Percentiles rank a stretch among this genome's conserved stretches.
Conservation (phyloP, 192 early-diverging fungal species). For the Coemansia brasiliensis region DNA sequence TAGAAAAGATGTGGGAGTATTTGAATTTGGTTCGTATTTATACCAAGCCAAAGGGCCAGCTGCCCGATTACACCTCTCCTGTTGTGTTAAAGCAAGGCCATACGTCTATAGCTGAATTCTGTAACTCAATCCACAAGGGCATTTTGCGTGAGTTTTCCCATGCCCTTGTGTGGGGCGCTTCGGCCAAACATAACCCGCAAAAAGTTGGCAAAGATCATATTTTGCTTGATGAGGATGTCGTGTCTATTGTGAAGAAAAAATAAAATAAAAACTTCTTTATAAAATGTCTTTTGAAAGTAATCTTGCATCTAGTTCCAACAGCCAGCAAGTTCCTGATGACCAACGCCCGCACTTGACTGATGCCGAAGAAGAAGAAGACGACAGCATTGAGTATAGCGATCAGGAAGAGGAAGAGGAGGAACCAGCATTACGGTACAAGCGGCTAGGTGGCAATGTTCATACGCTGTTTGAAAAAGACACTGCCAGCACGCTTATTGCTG, state of each 20-base stretch:
- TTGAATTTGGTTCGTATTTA: slow-evolving; percentile 83
- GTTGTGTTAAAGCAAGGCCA: slow-evolving; percentile 80
- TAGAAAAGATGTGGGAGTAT: slow-evolving; percentile 79
- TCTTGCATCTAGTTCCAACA: background rate
- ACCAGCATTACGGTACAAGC: slow-evolving; percentile 87
- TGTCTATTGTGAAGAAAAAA: slow-evolving; percentile 77
- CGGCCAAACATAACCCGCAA: slow-evolving; percentile 96
- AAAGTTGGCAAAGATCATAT: slow-evolving; percentile 95
- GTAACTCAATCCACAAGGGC: slow-evolving; percentile 94
- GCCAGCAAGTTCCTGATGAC: background rate
- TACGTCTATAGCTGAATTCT: slow-evolving; percentile 83
- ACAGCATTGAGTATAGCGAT: slow-evolving; percentile 27
- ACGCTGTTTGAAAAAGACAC: slow-evolving; percentile 79
- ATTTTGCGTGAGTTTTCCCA: slow-evolving; percentile 90
- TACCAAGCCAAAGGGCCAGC: slow-evolving; percentile 89
- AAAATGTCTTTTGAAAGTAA: background rate
- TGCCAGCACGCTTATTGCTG: slow-evolving; percentile 76
- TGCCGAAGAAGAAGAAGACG: background rate
- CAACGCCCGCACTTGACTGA: background rate
- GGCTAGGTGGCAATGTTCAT: slow-evolving; percentile 72
- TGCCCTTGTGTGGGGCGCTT: slow-evolving; percentile 93
- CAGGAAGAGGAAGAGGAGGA: slow-evolving; percentile 79
- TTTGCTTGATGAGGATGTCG: slow-evolving; percentile 94
- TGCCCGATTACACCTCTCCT: slow-evolving; percentile 93
- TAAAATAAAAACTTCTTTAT: slow-evolving; percentile 18